Percentiles rank a stretch among this genome's conserved stretches.
Conservation (phyloP, 352 stramenopile genomes). For the Plasmopara halstedii region DNA sequence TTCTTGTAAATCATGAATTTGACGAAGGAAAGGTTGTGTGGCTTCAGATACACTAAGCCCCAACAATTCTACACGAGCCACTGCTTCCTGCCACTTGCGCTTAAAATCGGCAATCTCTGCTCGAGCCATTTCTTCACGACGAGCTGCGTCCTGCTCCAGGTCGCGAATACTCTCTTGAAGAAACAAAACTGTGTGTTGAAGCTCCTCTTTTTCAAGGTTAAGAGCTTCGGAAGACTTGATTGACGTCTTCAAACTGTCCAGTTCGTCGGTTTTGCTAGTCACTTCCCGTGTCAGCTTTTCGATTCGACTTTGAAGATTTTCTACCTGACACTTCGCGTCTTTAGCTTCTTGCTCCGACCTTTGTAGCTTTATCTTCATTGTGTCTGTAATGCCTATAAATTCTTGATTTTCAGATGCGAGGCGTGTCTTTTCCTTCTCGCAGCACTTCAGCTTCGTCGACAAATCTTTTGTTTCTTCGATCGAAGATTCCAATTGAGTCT, state of each 20-base stretch:
- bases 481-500: constrained; percentile 46
- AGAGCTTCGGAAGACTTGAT: constrained; percentile 44
- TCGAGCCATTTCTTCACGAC: constrained; percentile 55
- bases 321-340: constrained; percentile 11
- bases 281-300: constrained; percentile 27
- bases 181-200: constrained; percentile 55
- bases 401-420: constrained; percentile 30
- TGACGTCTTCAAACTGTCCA: constrained; percentile 30
- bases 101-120: constrained; percentile 53
- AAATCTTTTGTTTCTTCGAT: constrained; percentile 41
- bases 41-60: constrained; percentile 61
- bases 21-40: constrained; percentile 63
- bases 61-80: constrained; percentile 58
- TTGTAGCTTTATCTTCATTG: constrained; percentile 22
- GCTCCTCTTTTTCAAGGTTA: constrained; percentile 40
- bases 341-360: constrained; percentile 21
- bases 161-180: constrained; percentile 48
- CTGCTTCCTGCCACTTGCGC: constrained; percentile 71
- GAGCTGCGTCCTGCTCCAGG: constrained; percentile 42
- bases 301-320: constrained; percentile 19
- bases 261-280: constrained; percentile 27
- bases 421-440: constrained; percentile 46
- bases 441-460: constrained; percentile 31
- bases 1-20: constrained; percentile 64
- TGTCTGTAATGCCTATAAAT: constrained; percentile 18